Percentiles rank a stretch among this genome's conserved stretches.
These are phyloP conservation scores for Neocatenulostroma microsporum DNA, from an alignment of 2,329 filamentous ascomycete genomes.

Conservation along the genomic window DNA sequence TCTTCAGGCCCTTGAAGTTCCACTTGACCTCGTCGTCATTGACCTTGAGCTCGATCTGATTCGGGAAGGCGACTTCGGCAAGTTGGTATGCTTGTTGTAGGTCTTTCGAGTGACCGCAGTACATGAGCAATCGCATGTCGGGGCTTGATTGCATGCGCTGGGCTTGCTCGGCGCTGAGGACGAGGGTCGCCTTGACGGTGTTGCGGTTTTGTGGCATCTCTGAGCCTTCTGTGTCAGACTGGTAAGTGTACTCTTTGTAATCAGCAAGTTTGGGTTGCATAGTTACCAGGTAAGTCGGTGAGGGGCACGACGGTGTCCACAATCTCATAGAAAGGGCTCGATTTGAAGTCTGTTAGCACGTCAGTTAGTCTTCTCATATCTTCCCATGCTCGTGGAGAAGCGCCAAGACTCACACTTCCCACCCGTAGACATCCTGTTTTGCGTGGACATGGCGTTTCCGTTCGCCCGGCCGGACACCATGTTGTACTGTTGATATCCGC, in stretches of 20 bases:
- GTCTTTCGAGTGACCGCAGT: too few relatives aligned
- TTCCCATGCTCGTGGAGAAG: background rate
- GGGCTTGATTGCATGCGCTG: slow-evolving; percentile 50
- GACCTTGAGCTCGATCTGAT: slow-evolving; percentile 85
- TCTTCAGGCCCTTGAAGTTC: slow-evolving; percentile 92
- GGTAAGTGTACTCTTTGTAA: slow-evolving; percentile 22
- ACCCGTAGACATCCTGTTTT: slow-evolving; percentile 9
- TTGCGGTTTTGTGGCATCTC: slow-evolving; percentile 54
- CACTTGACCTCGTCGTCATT: slow-evolving; percentile 82
- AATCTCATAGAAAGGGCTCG: slow-evolving; percentile 79
- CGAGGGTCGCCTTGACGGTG: slow-evolving; percentile 51
- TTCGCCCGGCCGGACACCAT: slow-evolving; percentile 12
- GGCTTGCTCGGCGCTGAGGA: slow-evolving; percentile 47
- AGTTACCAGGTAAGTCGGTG: slow-evolving; percentile 64
- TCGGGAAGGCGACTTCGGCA: slow-evolving; percentile 75
- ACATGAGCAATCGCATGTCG: slow-evolving; percentile 69
- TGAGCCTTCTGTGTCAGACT: slow-evolving; percentile 30
- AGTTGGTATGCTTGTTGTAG: slow-evolving; percentile 45
- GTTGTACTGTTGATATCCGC: slow-evolving; percentile 1
- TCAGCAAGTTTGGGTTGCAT: slow-evolving; percentile 4
- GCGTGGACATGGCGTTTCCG: slow-evolving; percentile 6
- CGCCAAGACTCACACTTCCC: slow-evolving; percentile 19
- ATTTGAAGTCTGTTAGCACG: slow-evolving; percentile 47
- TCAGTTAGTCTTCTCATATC: slow-evolving; percentile 1
- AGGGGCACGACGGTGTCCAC: slow-evolving; percentile 56